Conservation (phyloP, 495 filamentous ascomycete species). For the Lasiosphaeria ovina region DNA sequence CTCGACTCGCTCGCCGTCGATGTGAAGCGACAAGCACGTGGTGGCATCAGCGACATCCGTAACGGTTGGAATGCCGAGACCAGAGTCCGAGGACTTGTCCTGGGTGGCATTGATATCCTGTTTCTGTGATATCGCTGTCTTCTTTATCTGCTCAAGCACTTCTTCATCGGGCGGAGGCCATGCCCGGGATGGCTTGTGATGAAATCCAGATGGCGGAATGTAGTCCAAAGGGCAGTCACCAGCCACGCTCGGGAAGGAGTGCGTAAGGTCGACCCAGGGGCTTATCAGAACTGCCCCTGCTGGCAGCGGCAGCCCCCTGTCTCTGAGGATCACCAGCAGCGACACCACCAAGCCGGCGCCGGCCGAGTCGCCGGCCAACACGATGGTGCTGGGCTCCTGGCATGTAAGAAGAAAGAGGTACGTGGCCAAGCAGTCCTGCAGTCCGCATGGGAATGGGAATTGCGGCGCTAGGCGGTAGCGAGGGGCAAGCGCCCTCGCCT, state of each 20-base stretch:
- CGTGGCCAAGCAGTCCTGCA: slow-evolving; percentile 83
- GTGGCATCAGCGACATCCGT: slow-evolving; percentile 38
- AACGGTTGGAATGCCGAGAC: slow-evolving; percentile 20
- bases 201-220: slow-evolving; percentile 81
- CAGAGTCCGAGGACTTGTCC: slow-evolving; percentile 2
- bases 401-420: slow-evolving; percentile 77
- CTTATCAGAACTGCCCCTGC: slow-evolving; percentile 88
- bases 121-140: slow-evolving; percentile 28
- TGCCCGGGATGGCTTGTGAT: slow-evolving; percentile 73
- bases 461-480: slow-evolving; percentile 87
- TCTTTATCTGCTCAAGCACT: slow-evolving; percentile 51
- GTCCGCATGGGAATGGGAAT: slow-evolving; percentile 89
- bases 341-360: slow-evolving; percentile 83
- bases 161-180: slow-evolving; percentile 92
- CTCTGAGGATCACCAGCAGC: slow-evolving; percentile 76
- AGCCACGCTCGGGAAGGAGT: slow-evolving; percentile 87
- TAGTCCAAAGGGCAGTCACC: slow-evolving; percentile 74
- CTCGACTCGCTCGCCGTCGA: slow-evolving; percentile 66
- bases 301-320: slow-evolving; percentile 76
- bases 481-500: slow-evolving; percentile 83
- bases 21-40: slow-evolving; percentile 55
- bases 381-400: slow-evolving; percentile 73
- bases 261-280: slow-evolving; percentile 91
- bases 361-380: slow-evolving; percentile 84
- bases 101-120: slow-evolving; percentile 12